Conservation (phyloP, 1,139 yeast species). For the Yamadazyma oceani region DNA sequence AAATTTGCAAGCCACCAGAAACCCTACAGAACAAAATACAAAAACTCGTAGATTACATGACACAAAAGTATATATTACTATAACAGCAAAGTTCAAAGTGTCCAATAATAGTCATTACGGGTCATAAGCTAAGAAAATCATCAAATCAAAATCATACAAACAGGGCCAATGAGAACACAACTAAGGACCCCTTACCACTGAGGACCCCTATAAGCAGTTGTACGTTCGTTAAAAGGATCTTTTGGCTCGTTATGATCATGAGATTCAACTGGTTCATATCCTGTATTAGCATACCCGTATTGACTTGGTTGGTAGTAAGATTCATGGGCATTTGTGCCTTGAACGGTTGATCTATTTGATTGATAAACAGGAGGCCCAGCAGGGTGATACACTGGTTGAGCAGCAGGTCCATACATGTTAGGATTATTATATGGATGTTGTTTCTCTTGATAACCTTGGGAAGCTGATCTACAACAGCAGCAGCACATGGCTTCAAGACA, state of each 20-base stretch:
- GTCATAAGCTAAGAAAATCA: too few species aligned
- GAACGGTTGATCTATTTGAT: background rate
- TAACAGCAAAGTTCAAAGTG: too few species aligned
- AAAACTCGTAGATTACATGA: too few species aligned
- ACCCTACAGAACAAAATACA: too few species aligned
- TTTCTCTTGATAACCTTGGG: conserved; percentile 17
- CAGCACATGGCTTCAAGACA: conserved; percentile 48
- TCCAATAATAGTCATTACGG: too few species aligned
- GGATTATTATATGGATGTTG: conserved; percentile 30
- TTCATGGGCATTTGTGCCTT: background rate
- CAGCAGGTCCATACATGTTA: conserved; percentile 37
- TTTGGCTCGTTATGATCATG: conserved; percentile 9
- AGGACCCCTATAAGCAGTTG: conserved; percentile 1
- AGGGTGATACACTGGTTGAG: conserved; percentile 19
- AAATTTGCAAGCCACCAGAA: too few species aligned
- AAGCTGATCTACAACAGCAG: conserved; percentile 41
- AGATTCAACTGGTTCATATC: conserved; percentile 15
- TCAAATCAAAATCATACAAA: too few species aligned
- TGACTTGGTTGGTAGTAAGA: conserved; percentile 1
- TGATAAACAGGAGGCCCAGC: conserved; percentile 4
- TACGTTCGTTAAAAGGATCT: conserved; percentile 16
- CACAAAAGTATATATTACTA: too few species aligned
- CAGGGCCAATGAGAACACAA: too few species aligned
- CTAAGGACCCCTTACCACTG: background rate
- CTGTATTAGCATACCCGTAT: conserved; percentile 3